Conservation (phyloP, 106 monocot species). For the Apostasia shenzhenica region DNA sequence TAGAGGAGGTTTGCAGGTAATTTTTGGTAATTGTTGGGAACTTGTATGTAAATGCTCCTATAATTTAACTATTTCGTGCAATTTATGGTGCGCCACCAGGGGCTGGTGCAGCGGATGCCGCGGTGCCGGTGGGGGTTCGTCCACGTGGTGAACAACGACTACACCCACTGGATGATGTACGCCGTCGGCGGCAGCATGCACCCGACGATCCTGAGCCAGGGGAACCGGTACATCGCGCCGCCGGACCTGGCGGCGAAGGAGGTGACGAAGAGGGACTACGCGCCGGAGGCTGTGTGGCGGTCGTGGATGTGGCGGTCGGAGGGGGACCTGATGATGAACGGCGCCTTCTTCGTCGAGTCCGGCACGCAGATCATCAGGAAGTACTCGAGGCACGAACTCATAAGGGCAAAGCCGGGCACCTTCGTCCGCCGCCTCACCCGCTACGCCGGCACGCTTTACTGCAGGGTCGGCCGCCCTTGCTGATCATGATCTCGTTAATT, state of each 20-base stretch:
- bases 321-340: conserved; percentile 35
- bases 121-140: conserved; percentile 51
- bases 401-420: conserved; percentile 23
- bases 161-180: conserved; percentile 61
- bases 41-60: too few species aligned
- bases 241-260: conserved; percentile 31
- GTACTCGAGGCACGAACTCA: conserved; percentile 1
- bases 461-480: conserved; percentile 2
- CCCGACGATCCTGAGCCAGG: conserved; percentile 56
- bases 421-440: conserved; percentile 12
- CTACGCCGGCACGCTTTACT: conserved; percentile 12
- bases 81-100: background rate
- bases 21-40: too few species aligned
- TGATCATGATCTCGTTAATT: background rate
- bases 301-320: conserved; percentile 50
- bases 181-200: conserved; percentile 51
- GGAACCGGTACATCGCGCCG: conserved; percentile 56
- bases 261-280: conserved; percentile 51
- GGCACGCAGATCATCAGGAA: conserved; percentile 1
- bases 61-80: too few species aligned
- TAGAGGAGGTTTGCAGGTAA: too few species aligned
- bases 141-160: conserved; percentile 67
- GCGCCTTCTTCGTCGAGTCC: conserved; percentile 42
- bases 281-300: conserved; percentile 22
- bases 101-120: conserved; percentile 52